Evolutionary conservation across 768 basidiomycete genomes (phyloP).

Genomic region (Cystofilobasidium ferigula): DNA sequence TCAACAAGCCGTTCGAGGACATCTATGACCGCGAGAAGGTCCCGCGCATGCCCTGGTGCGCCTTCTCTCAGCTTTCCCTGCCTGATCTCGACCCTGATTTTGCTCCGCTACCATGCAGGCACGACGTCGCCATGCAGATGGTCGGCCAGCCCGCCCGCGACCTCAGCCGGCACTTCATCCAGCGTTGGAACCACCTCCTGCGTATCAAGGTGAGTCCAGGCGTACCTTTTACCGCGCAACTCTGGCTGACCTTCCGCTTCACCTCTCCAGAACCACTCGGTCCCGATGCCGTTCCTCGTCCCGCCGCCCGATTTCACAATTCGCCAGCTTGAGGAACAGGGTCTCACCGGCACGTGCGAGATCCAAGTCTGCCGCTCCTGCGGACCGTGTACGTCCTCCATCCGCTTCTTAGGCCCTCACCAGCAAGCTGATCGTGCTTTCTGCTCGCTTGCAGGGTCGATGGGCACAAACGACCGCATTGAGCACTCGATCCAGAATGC

Average conservation of each 20-base stretch:
- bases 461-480: slow-evolving; percentile 68
- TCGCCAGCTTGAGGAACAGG: slow-evolving; percentile 62
- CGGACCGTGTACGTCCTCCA: slow-evolving; percentile 53
- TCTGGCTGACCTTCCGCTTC: neutral
- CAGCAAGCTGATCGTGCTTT: neutral
- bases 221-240: no score
- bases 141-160: slow-evolving; percentile 94
- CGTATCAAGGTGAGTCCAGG: slow-evolving; percentile 68
- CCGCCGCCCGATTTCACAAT: slow-evolving; percentile 86
- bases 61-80: neutral
- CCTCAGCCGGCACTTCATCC: slow-evolving; percentile 83
- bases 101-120: slow-evolving; percentile 47
- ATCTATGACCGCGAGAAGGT: slow-evolving; percentile 85
- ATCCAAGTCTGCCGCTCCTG: slow-evolving; percentile 91
- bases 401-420: neutral
- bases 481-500: slow-evolving; percentile 93
- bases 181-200: slow-evolving; percentile 89
- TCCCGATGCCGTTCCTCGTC: slow-evolving; percentile 79
- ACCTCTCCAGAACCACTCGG: slow-evolving; percentile 65
- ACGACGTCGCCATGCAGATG: slow-evolving; percentile 90
- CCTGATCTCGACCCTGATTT: neutral
- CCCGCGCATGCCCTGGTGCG: slow-evolving; percentile 92
- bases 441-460: slow-evolving; percentile 46
- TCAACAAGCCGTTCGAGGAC: slow-evolving; percentile 84
- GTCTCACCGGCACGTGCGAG: slow-evolving; percentile 90